Conservation (phyloP, 768 basidiomycete genomes). For the Amanita thiersii region DNA sequence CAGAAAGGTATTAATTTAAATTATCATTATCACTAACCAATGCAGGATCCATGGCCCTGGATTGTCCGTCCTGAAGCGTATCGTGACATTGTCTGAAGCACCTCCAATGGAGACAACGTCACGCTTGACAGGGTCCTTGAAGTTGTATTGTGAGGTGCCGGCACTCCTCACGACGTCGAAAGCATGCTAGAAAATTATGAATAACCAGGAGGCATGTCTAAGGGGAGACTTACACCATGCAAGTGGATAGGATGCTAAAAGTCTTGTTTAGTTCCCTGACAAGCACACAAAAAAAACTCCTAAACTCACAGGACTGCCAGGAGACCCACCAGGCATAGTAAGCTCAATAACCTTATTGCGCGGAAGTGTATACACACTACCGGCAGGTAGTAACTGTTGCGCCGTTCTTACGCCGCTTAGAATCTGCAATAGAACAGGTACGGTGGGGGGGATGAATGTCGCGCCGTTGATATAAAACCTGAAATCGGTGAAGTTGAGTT, state of each 20-base stretch:
- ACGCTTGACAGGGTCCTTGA: constrained; percentile 42
- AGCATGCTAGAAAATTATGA: constrained; percentile 22
- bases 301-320: constrained; percentile 7
- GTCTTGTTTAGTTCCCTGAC: neutral
- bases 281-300: neutral
- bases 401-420: constrained; percentile 43
- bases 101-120: constrained; percentile 34
- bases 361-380: constrained; percentile 38
- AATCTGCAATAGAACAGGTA: constrained; percentile 52
- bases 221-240: constrained; percentile 20
- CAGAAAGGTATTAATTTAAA: neutral
- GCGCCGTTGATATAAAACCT: constrained; percentile 23
- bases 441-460: constrained; percentile 26
- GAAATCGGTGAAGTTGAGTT: constrained; percentile 9
- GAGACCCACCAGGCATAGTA: neutral
- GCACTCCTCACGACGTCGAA: constrained; percentile 39
- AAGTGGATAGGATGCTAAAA: constrained; percentile 31
- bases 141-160: constrained; percentile 29
- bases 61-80: constrained; percentile 45
- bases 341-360: constrained; percentile 29
- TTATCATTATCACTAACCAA: constrained; percentile 22
- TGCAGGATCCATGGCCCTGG: constrained; percentile 45
- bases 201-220: neutral
- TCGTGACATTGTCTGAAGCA: constrained; percentile 28
- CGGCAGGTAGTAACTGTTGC: constrained; percentile 37